Percentiles rank a stretch among this genome's conserved stretches.
Conservation (phyloP, 495 filamentous ascomycete species). For the Evernia prunastri region DNA sequence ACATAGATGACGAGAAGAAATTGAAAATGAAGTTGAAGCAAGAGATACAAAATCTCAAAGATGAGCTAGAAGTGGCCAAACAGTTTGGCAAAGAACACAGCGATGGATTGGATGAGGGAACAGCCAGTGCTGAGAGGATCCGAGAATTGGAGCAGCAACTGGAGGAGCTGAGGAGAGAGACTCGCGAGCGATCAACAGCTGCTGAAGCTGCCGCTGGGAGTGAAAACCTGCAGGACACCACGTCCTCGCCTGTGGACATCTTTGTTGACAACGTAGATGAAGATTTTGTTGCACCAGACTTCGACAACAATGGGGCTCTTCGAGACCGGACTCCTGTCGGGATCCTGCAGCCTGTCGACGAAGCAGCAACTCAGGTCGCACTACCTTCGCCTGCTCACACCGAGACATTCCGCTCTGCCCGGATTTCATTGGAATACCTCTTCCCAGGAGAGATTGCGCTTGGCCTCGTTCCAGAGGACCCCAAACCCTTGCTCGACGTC, state of each 20-base stretch:
- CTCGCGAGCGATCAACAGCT: slow-evolving; percentile 16
- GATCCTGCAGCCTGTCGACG: slow-evolving; percentile 3
- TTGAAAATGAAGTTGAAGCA: slow-evolving; percentile 42
- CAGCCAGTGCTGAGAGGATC: slow-evolving; percentile 29
- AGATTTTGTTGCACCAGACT: slow-evolving; percentile 2
- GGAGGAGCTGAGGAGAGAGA: slow-evolving; percentile 21
- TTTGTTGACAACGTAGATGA: slow-evolving; percentile 19
- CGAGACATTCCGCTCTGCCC: slow-evolving; percentile 52
- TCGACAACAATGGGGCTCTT: slow-evolving; percentile 11
- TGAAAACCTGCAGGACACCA: background rate
- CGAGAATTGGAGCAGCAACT: slow-evolving; percentile 37
- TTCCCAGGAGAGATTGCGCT: slow-evolving; percentile 56
- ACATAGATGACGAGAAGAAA: slow-evolving; percentile 52
- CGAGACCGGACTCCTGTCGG: background rate
- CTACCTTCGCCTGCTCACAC: slow-evolving; percentile 9
- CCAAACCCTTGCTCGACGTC: slow-evolving; percentile 21
- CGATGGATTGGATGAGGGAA: slow-evolving; percentile 8
- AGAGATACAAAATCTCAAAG: slow-evolving; percentile 46
- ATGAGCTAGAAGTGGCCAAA: slow-evolving; percentile 44
- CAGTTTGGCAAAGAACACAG: slow-evolving; percentile 28
- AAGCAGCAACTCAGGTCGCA: slow-evolving; percentile 23
- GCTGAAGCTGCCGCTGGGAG: slow-evolving; percentile 1
- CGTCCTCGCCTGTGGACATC: slow-evolving; percentile 4
- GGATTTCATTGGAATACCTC: slow-evolving; percentile 59
- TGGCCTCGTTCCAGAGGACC: slow-evolving; percentile 28